Evolutionary conservation across 1,139 yeast species (phyloP), one percentile per base, ranked within the genome.

Genomic region (Suhomyces atakaporum): DNA sequence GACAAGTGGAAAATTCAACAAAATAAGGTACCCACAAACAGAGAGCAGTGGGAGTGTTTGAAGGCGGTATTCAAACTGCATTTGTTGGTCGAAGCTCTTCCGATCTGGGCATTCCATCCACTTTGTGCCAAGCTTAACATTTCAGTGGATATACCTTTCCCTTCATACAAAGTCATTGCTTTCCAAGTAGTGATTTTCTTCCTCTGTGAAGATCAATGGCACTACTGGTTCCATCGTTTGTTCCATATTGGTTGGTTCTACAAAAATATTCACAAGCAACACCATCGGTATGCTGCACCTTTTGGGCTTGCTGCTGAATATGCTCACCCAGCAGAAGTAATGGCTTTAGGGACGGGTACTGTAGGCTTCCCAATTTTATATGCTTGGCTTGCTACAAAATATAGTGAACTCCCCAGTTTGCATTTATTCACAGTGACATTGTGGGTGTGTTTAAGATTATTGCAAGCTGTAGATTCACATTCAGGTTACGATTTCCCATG

Each of bases 401-500:
- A 46, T 19, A 47, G 79, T 66, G 77, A 80, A 39, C 73, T 79
- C 54, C 76, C 85, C 46, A 76, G 84, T 21, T 72, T 89, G 56
- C 97, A 90, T 60, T 66, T 90, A 50, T 79, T 87, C 63, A 90
- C 97, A 6, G 77, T 90, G 43, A 79, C 87, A 51, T 51, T 80
- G 34, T 90, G 97, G 97, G 84, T 90, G 51, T 75, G 85, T n/a
- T 62, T 87, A 50, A 79, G 97, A 58, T 77, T 90, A 49, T 81
- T 83, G 67, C 97, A 90, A 67, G 97, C 97, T 7, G 89, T 90
- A 39, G 97, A 90, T 60, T 84, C 97, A 21, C 97, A 90, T 62
- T 88, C 97, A 1, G 97, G 97, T 40, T 90, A 90, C 64, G 97
- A 90, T 56, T 90, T 90, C 77, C 97, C 97, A 39, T 84, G 95